Evolutionary conservation across 176 grass and related monocot species (phyloP).

Genomic region (Rhynchospora pubera): DNA sequence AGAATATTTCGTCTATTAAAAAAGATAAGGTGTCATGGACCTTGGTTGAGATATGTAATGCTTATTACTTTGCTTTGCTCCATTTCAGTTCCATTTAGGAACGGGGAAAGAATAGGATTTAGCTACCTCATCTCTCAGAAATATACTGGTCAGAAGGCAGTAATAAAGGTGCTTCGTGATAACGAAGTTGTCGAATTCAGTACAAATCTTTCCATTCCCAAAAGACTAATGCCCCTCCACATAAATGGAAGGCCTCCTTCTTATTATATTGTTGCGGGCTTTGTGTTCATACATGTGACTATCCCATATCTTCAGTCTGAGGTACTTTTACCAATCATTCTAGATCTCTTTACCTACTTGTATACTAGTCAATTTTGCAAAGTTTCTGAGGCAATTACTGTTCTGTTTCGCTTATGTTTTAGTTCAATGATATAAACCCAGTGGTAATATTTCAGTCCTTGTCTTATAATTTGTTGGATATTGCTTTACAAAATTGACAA

Average conservation of each 20-base stretch:
- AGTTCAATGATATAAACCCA: not conserved
- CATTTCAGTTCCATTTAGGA: constrained; percentile 87
- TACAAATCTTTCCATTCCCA: constrained; percentile 80
- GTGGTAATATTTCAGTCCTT: not conserved
- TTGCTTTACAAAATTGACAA: not conserved
- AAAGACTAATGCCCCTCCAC: constrained; percentile 85
- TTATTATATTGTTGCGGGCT: constrained; percentile 97
- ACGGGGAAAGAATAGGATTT: constrained; percentile 47
- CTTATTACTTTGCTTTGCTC: not conserved
- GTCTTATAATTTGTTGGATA: not conserved
- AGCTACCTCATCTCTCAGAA: constrained; percentile 42
- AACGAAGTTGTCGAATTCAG: constrained; percentile 71
- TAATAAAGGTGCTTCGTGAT: constrained; percentile 61
- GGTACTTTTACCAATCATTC: constrained; percentile 29
- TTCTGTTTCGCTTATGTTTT: not conserved
- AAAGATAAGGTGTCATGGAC: not conserved
- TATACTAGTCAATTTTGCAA: not conserved
- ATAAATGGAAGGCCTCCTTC: constrained; percentile 78
- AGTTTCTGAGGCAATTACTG: not conserved
- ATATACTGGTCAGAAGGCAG: constrained; percentile 89
- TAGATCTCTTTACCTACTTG: not conserved
- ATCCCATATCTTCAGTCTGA: constrained; percentile 96
- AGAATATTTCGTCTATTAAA: not conserved
- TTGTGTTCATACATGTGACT: constrained; percentile 74
- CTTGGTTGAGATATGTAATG: not conserved